Base-by-base conservation (phyloP, 2,329 filamentous ascomycete genomes). In the Curvularia sp. region DNA sequence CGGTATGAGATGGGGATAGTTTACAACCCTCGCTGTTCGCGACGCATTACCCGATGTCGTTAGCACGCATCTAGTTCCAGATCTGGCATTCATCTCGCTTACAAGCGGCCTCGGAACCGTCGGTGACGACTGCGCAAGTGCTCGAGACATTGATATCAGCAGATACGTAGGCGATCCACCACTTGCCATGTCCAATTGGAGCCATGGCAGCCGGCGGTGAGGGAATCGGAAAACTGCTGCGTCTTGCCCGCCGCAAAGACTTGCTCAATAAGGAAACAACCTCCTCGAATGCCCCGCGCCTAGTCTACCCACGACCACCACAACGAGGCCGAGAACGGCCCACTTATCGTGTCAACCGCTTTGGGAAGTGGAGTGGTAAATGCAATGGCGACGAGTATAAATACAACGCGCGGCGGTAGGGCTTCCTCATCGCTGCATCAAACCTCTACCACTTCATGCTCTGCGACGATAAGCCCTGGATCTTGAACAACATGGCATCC, bases 251-350 rank as follows among this genome's bases (percentile, higher is more conserved):
- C 66, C 68, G 68, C 66, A 68, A 67, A 67, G 60, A 59, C 64
- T 70, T 70, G 61, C 68, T 68, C 53, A 54, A 68, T 68, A 7
- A 62, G 68, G 68, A 67, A 68, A 69, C 64, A 66, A 64, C 64
- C 64, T 66, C 68, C 68, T 64, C 54, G 62, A 62, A 56, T 58
- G 66, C 68, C 67, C 68, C 68, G 68, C 68, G 65, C 59, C 53
- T 59, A 62, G 61, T 64, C 52, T 53, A 56, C 55, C 60, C 50
- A 31, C 57, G 24, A 68, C 61, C 56, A 65, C 60, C 46, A 57
- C 57, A 30, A 55, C 22, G 54, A 58, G 53, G 62, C 67, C 65
- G 67, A 68, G 61, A 67, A 63, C 62, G 59, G 66, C 55, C 63
- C 57, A 68, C 62, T 57, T 41, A 58, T 53, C 53, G 15, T 20